phyloP scores from a whole-genome alignment of 345 rosid species.

The Sisymbrium altissimum region DNA sequence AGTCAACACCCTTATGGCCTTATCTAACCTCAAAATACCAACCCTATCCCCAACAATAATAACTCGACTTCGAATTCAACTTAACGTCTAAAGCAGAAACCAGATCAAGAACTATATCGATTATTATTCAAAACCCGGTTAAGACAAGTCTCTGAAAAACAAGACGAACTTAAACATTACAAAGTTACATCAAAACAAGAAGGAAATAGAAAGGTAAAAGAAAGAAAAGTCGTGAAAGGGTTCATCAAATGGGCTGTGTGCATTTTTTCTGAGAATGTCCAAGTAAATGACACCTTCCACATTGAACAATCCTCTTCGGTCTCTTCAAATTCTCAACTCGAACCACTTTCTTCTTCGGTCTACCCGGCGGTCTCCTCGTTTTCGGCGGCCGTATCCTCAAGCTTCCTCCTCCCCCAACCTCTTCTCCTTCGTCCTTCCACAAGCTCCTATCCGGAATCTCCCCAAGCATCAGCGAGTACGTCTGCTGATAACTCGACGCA shows the following conservation, averaged over 20 bases:
- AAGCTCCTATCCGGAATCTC: conserved; percentile 62
- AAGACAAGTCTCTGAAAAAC: conserved; percentile 11
- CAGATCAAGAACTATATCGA: not conserved
- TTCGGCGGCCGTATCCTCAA: conserved; percentile 76
- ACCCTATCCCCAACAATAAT: not conserved
- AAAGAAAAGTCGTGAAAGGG: not conserved
- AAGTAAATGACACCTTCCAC: conserved; percentile 96
- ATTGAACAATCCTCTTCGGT: conserved; percentile 92
- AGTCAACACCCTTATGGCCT: not conserved
- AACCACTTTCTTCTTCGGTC: conserved; percentile 95
- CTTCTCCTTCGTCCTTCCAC: conserved; percentile 69
- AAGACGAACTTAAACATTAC: conserved; percentile 22
- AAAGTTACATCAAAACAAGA: conserved; percentile 28
- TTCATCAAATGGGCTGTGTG: conserved; percentile 70
- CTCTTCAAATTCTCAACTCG: conserved; percentile 92
- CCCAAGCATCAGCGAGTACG: conserved; percentile 68
- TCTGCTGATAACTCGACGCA: conserved; percentile 64
- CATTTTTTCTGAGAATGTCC: conserved; percentile 99
- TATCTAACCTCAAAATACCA: not conserved
- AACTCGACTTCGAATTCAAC: not conserved
- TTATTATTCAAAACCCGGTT: not conserved
- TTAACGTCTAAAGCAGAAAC: not conserved
- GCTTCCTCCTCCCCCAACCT: conserved; percentile 52
- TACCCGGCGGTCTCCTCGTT: conserved; percentile 95
- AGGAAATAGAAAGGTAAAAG: not conserved